These are phyloP conservation scores for Cryptococcus wingfieldii DNA, from an alignment of 1,284 basidiomycete genomes.

Conservation along the genomic window DNA sequence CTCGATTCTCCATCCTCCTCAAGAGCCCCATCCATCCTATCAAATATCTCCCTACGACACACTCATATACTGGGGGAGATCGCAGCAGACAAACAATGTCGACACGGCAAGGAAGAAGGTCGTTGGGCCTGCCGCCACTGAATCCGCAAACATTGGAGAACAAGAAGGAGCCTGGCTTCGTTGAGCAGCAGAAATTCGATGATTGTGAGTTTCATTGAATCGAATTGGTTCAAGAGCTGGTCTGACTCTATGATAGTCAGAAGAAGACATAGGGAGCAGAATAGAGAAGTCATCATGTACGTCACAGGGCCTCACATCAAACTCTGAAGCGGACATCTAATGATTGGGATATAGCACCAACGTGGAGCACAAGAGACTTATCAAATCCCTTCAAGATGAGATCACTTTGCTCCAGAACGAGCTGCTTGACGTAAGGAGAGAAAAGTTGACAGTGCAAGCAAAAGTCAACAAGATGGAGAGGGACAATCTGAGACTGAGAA, in stretches of 20 bases:
- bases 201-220: constrained; percentile 16
- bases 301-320: neutral
- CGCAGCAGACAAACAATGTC: constrained; percentile 3
- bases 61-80: no score
- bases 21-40: no score
- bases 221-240: neutral
- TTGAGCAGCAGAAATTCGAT: constrained; percentile 15
- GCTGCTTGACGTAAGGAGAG: constrained; percentile 24
- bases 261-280: constrained; percentile 34
- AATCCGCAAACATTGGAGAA: neutral
- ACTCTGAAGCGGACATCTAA: neutral
- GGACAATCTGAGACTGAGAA: constrained; percentile 12
- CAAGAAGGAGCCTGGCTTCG: constrained; percentile 3
- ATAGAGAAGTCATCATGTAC: constrained; percentile 40
- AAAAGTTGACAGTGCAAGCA: constrained; percentile 16
- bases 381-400: constrained; percentile 29
- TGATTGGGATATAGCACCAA: constrained; percentile 23
- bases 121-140: constrained; percentile 11
- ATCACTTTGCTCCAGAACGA: constrained; percentile 24
- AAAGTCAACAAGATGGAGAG: constrained; percentile 20
- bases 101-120: constrained; percentile 16
- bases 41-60: no score
- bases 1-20: no score
- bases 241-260: constrained; percentile 22
- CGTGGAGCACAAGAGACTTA: constrained; percentile 22